Base-by-base conservation (phyloP, 441 rosid genomes). In the Biscutella auriculata region DNA sequence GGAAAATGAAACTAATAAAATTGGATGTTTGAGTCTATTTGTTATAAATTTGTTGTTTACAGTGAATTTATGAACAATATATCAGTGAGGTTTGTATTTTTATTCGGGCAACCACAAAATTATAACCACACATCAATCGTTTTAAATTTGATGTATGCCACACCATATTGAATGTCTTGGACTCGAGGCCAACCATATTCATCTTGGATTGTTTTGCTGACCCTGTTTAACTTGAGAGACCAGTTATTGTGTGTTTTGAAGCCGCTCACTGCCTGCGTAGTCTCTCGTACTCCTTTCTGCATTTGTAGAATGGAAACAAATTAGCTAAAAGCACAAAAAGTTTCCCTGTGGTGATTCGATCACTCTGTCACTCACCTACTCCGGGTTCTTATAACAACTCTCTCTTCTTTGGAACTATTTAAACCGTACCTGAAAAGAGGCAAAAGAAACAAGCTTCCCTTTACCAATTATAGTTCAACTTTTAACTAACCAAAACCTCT, bases 281-380 rank as follows among this genome's bases (percentile, higher is more conserved):
- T 62, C 80, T 78, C 76, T 91, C 96, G 78, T 85, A 91, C 67
- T 82, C 81, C 72, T 83, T 82, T 71, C 97, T 91, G 76, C 78
- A 76, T 30, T 46, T 35, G 62, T 21, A 63, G 42, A 65, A 53
- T 34, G 14, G 53, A 34, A 53, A 26, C 63, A 50, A 15, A 50
- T 43, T 33, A 62, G 52, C 53, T 49, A 33, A 14, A 13, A 42
- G 10, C 10, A 19, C 23, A 48, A 13, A 34, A 35, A 6, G 0
- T 9, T 12, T 37, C 6, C 8, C 57, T 4, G 33, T 25, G 35
- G 43, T 48, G 35, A 41, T 51, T 49, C 36, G 16, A 54, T 47
- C 57, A 33, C 25, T 43, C 23, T 23, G 2, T 19, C 23, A 4
- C 50, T 46, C 52, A 91, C 98, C 96, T 85, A 65, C 87, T 85